Evolutionary conservation across 306 rosid species (phyloP).

Genomic region (Cucurbita maxima): DNA sequence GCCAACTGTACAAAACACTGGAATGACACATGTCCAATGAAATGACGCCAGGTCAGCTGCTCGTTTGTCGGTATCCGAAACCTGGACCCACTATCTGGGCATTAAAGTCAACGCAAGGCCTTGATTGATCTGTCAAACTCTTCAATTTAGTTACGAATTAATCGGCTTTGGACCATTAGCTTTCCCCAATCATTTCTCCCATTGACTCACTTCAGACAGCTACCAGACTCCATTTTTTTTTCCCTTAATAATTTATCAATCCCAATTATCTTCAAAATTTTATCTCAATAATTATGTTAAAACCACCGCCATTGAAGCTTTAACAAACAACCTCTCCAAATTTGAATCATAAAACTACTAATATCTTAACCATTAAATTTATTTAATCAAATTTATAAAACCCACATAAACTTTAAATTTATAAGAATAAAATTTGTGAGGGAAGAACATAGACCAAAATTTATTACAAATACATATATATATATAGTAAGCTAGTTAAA

Average conservation of each 20-base stretch:
- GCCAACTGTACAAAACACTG: not conserved
- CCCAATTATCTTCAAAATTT: not conserved
- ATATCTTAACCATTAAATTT: not conserved
- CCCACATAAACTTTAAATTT: no score
- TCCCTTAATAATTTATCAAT: not conserved
- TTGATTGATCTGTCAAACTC: constrained; percentile 21
- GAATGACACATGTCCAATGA: not conserved
- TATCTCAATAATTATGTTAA: not conserved
- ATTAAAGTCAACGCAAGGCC: constrained; percentile 19
- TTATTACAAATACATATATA: constrained; percentile 2
- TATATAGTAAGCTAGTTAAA: not conserved
- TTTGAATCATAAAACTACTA: not conserved
- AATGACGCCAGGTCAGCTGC: not conserved
- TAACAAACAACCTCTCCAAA: not conserved
- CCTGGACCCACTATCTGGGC: not conserved
- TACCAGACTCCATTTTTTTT: not conserved
- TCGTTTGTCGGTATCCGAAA: not conserved
- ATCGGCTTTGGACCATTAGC: constrained; percentile 7
- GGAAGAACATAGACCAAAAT: not conserved
- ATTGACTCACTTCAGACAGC: not conserved
- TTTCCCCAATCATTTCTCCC: not conserved
- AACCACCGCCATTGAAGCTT: not conserved
- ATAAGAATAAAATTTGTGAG: not conserved
- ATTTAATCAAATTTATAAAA: not conserved
- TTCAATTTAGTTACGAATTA: constrained; percentile 12